These are phyloP conservation scores for Xylaria curta DNA, from an alignment of 495 filamentous ascomycete species.

Conservation along the genomic window DNA sequence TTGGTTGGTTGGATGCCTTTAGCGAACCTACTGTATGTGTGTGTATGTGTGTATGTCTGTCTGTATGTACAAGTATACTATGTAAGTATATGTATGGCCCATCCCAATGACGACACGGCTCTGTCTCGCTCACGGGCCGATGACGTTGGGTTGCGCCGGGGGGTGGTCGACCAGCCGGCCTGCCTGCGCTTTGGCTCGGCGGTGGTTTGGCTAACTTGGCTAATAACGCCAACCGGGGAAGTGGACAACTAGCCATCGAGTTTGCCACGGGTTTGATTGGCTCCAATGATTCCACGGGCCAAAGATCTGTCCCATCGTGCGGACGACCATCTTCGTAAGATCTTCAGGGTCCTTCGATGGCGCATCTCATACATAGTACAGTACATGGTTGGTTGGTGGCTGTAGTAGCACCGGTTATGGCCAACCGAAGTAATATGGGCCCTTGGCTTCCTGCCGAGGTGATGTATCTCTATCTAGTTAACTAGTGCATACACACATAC, in stretches of 20 bases:
- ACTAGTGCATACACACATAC: too few relatives aligned
- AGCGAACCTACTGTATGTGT: neutral
- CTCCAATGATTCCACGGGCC: neutral
- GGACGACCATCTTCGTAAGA: slow-evolving; percentile 11
- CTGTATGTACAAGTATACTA: too few relatives aligned
- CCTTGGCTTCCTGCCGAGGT: slow-evolving; percentile 1
- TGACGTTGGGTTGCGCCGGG: slow-evolving; percentile 24
- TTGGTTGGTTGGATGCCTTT: neutral
- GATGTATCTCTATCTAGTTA: neutral
- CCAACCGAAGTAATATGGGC: slow-evolving; percentile 9
- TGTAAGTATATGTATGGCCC: neutral
- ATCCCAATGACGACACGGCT: slow-evolving; percentile 24
- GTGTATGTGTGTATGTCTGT: too few relatives aligned
- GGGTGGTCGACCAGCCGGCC: neutral
- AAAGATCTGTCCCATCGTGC: slow-evolving; percentile 22
- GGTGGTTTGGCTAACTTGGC: slow-evolving; percentile 13
- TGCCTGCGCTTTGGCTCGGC: neutral
- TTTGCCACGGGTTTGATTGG: slow-evolving; percentile 16
- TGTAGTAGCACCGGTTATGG: neutral
- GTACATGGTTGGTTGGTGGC: neutral
- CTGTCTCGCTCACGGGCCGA: slow-evolving; percentile 19
- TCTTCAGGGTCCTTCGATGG: slow-evolving; percentile 27
- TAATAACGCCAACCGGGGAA: slow-evolving; percentile 19
- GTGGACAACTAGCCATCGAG: slow-evolving; percentile 14
- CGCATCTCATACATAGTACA: slow-evolving; percentile 1